Conservation (phyloP, 164 flowering plant species). For the Vitis riparia region DNA sequence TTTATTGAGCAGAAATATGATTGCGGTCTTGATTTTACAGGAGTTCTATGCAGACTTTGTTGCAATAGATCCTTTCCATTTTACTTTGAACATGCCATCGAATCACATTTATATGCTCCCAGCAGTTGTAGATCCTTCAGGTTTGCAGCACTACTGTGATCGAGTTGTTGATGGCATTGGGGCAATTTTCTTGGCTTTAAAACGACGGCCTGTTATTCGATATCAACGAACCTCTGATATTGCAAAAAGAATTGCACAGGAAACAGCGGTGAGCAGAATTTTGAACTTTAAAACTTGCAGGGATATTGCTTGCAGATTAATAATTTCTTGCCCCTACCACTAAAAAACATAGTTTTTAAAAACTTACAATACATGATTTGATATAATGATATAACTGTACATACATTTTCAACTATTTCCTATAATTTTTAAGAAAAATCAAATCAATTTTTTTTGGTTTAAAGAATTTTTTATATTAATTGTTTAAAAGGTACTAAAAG, state of each 20-base stretch:
- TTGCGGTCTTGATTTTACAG: conserved; percentile 45
- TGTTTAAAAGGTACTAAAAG: no score
- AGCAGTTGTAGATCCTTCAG: conserved; percentile 78
- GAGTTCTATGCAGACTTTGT: conserved; percentile 94
- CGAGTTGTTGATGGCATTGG: conserved; percentile 90
- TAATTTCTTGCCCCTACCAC: no score
- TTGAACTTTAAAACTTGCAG: no score
- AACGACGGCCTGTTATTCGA: conserved; percentile 87
- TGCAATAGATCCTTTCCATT: conserved; percentile 84
- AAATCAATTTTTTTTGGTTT: no score
- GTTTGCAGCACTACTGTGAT: conserved; percentile 72
- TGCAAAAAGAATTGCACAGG: conserved; percentile 91
- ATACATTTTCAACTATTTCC: no score
- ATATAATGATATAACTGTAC: no score
- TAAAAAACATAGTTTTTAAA: no score
- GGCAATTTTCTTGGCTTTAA: conserved; percentile 81
- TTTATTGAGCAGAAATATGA: neutral
- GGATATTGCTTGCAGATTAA: no score
- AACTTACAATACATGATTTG: no score
- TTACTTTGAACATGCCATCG: conserved; percentile 62
- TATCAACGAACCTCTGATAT: conserved; percentile 90
- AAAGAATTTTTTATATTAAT: no score
- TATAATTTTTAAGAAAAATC: no score
- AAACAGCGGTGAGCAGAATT: conserved; percentile 60
- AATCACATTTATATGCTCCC: conserved; percentile 94